phyloP scores from a whole-genome alignment of 306 rosid species.

The Sophora flavescens region DNA sequence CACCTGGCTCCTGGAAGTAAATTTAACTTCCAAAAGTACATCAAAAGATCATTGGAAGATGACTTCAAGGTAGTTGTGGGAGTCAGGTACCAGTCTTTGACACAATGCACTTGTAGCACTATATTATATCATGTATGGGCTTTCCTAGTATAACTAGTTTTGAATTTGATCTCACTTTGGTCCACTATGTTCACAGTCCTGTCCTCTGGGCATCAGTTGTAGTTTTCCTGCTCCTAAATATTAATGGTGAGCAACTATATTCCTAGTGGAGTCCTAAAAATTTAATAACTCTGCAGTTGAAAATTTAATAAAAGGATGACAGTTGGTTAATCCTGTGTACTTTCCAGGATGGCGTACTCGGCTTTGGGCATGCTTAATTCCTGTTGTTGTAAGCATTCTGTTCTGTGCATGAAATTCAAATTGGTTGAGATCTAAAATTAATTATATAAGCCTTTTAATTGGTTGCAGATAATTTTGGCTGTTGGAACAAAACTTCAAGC shows the following conservation, averaged over 20 bases:
- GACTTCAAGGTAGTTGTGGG: slow-evolving; percentile 92
- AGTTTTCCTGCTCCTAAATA: slow-evolving; percentile 72
- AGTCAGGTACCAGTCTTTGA: slow-evolving; percentile 66
- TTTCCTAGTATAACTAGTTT: slow-evolving; percentile 31
- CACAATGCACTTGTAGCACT: slow-evolving; percentile 13
- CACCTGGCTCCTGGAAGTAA: slow-evolving; percentile 88
- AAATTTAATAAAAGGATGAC: slow-evolving; percentile 6
- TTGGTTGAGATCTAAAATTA: slow-evolving; percentile 25
- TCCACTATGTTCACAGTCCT: slow-evolving; percentile 72
- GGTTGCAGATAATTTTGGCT: slow-evolving; percentile 80
- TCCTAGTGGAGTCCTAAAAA: background rate
- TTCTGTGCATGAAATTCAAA: slow-evolving; percentile 7
- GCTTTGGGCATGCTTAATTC: slow-evolving; percentile 86
- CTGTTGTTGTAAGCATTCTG: slow-evolving; percentile 67
- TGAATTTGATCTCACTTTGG: slow-evolving; percentile 39
- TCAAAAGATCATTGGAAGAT: slow-evolving; percentile 93
- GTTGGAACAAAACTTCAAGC: slow-evolving; percentile 92
- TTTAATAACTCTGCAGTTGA: slow-evolving; percentile 15
- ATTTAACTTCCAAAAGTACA: slow-evolving; percentile 91
- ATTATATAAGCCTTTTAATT: slow-evolving; percentile 8
- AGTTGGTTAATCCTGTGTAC: slow-evolving; percentile 22
- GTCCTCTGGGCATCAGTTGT: slow-evolving; percentile 90
- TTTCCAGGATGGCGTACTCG: slow-evolving; percentile 83
- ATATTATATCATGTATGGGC: slow-evolving; percentile 7
- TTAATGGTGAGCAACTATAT: slow-evolving; percentile 63